Evolutionary conservation across 2,329 filamentous ascomycete genomes (phyloP).

Genomic region (Botrytis pseudocinerea): DNA sequence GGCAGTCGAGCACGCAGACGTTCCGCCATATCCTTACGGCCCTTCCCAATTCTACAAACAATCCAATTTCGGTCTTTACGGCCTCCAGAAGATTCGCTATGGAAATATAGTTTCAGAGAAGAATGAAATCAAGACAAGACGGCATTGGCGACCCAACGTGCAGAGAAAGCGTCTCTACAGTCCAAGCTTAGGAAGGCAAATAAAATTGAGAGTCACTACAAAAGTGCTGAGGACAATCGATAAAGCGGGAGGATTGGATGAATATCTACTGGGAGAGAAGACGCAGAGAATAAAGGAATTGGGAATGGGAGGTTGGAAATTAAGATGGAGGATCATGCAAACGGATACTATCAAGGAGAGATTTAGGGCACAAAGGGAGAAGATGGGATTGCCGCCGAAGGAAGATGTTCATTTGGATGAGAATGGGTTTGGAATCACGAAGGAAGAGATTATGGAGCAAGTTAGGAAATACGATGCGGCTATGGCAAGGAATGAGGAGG

Average conservation of each 20-base stretch:
- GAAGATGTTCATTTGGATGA: conserved; percentile 43
- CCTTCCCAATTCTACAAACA: conserved; percentile 74
- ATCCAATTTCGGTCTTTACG: conserved; percentile 74
- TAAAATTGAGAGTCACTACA: conserved; percentile 69
- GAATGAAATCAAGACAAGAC: conserved; percentile 68
- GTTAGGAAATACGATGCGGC: conserved; percentile 46
- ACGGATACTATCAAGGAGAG: conserved; percentile 64
- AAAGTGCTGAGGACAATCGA: conserved; percentile 73
- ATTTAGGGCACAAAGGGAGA: conserved; percentile 64
- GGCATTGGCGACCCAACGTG: conserved; percentile 72
- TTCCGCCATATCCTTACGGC: conserved; percentile 72
- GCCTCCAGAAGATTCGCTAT: conserved; percentile 68
- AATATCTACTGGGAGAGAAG: conserved; percentile 84
- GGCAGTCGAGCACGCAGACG: conserved; percentile 37
- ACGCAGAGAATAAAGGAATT: conserved; percentile 78
- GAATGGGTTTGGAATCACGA: conserved; percentile 42
- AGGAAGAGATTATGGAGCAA: conserved; percentile 39
- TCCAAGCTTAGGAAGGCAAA: conserved; percentile 58
- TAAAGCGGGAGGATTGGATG: conserved; percentile 84
- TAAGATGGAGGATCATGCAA: conserved; percentile 89
- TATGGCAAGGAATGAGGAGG: conserved; percentile 46
- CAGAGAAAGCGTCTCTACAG: conserved; percentile 66
- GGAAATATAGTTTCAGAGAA: conserved; percentile 74
- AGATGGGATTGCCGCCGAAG: conserved; percentile 62
- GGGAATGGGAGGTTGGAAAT: conserved; percentile 84